These are phyloP conservation scores for Spirogloea muscicola DNA, from an alignment of 139 green algal species.

Conservation along the genomic window DNA sequence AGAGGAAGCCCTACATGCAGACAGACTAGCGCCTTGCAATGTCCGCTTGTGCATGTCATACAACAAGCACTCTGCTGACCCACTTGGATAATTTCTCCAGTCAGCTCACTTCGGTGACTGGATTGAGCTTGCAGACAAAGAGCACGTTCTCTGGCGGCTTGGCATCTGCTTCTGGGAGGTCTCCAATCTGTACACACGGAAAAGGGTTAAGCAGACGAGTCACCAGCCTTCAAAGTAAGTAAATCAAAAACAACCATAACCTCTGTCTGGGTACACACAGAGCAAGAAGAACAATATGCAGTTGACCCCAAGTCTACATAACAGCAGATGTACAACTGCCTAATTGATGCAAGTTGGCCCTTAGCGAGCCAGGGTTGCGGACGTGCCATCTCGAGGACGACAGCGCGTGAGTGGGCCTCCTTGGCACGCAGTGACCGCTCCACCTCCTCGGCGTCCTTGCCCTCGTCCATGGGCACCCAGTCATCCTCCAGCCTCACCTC, in stretches of 20 bases:
- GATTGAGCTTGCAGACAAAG: constrained; percentile 99
- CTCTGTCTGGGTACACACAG: too few relatives aligned
- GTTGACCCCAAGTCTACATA: too few relatives aligned
- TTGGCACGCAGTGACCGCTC: constrained; percentile 67
- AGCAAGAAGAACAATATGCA: too few relatives aligned
- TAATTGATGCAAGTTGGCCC: too few relatives aligned
- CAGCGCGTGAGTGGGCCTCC: constrained; percentile 76
- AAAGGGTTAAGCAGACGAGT: too few relatives aligned
- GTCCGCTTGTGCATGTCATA: background rate
- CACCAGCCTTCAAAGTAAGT: too few relatives aligned
- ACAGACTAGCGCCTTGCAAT: background rate
- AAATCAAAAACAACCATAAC: too few relatives aligned
- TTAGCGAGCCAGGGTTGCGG: background rate
- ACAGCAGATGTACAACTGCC: too few relatives aligned
- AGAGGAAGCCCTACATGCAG: background rate
- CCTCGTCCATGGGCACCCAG: constrained; percentile 78
- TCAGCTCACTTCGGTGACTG: constrained; percentile 63
- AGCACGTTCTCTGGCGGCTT: constrained; percentile 90
- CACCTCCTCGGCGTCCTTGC: constrained; percentile 65
- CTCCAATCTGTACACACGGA: too few relatives aligned
- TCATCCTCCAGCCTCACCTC: constrained; percentile 91
- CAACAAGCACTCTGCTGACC: too few relatives aligned
- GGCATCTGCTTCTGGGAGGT: constrained; percentile 82
- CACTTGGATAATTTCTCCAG: too few relatives aligned
- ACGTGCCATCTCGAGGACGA: constrained; percentile 98